A percentile compares a stretch with the other conserved stretches of the same genome.
phyloP scores from a whole-genome alignment of 2,329 filamentous ascomycete genomes.

The Neonectria faginata region DNA sequence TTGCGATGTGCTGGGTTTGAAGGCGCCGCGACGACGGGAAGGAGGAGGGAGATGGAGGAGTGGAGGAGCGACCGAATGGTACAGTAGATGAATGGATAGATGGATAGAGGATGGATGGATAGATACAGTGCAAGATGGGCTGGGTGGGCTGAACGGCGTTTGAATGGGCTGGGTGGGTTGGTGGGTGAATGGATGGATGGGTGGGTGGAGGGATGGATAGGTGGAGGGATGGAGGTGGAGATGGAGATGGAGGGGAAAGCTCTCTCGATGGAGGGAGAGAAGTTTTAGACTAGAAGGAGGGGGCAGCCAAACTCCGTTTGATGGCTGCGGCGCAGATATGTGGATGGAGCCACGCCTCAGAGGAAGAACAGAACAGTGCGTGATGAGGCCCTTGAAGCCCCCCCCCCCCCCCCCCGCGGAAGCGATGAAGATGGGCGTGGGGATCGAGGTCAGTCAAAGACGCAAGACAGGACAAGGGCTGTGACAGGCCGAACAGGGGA shows the following conservation, averaged over 20 bases:
- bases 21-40: constrained; percentile 7
- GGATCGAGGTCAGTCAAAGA: constrained; percentile 16
- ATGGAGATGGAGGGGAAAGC: constrained; percentile 26
- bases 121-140: not conserved
- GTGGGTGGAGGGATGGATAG: not conserved
- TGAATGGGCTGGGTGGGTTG: constrained; percentile 4
- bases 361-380: too few relatives aligned
- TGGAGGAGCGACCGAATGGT: constrained; percentile 11
- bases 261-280: constrained; percentile 34
- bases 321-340: constrained; percentile 44
- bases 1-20: not conserved
- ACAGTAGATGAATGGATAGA: not conserved
- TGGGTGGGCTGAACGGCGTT: constrained; percentile 5
- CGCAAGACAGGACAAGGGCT: constrained; percentile 24
- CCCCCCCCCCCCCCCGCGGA: not conserved
- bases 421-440: constrained; percentile 17
- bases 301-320: constrained; percentile 35
- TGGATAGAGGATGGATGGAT: not conserved
- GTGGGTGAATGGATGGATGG: not conserved
- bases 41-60: constrained; percentile 21
- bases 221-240: constrained; percentile 30
- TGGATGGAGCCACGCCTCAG: too few relatives aligned
- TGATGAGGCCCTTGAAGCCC: too few relatives aligned
- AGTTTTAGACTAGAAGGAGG: not conserved
- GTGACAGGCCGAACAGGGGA: constrained; percentile 9